Evolutionary conservation across 208 protist species (phyloP).

Genomic region (Jaenimonas drosophilae): DNA sequence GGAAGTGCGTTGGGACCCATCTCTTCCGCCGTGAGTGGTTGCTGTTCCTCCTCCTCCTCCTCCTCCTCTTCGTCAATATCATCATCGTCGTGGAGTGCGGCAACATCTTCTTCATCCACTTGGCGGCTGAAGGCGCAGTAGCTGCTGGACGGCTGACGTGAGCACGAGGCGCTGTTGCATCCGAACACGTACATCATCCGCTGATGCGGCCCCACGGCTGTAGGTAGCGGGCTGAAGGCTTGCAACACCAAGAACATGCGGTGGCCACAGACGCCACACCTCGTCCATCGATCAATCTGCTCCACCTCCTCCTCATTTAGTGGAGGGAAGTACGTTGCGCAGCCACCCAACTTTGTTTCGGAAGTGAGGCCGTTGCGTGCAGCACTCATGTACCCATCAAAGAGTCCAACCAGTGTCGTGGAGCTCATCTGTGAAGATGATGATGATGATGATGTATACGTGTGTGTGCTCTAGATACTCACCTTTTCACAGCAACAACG

Average conservation of each 20-base stretch:
- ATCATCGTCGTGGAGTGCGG: conserved; percentile 24
- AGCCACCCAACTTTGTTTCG: conserved; percentile 68
- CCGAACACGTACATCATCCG: conserved; percentile 81
- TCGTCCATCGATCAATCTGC: conserved; percentile 41
- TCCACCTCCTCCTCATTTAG: conserved; percentile 21
- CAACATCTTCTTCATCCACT: conserved; percentile 27
- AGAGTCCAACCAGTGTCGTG: conserved; percentile 49
- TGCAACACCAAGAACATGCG: conserved; percentile 65
- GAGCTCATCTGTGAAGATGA: conserved; percentile 56
- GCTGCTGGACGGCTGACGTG: conserved; percentile 56
- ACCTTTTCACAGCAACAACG: no score
- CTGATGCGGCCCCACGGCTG: conserved; percentile 18
- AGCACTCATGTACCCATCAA: conserved; percentile 68
- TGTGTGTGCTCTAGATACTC: conserved; percentile 37
- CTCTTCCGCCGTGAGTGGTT: conserved; percentile 17
- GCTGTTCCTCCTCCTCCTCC: conserved; percentile 24
- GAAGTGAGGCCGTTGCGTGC: conserved; percentile 38
- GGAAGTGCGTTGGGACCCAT: conserved; percentile 44
- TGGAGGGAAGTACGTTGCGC: conserved; percentile 34
- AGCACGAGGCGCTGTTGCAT: conserved; percentile 60
- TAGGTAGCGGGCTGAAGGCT: conserved; percentile 64
- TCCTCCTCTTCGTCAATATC: conserved; percentile 6
- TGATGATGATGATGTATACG: conserved; percentile 48
- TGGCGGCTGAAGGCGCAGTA: conserved; percentile 61
- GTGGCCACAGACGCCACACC: conserved; percentile 55